A percentile compares a stretch with the other conserved stretches of the same genome.
Conservation (phyloP, 768 basidiomycete genomes). For the Amanita polypyramis region DNA sequence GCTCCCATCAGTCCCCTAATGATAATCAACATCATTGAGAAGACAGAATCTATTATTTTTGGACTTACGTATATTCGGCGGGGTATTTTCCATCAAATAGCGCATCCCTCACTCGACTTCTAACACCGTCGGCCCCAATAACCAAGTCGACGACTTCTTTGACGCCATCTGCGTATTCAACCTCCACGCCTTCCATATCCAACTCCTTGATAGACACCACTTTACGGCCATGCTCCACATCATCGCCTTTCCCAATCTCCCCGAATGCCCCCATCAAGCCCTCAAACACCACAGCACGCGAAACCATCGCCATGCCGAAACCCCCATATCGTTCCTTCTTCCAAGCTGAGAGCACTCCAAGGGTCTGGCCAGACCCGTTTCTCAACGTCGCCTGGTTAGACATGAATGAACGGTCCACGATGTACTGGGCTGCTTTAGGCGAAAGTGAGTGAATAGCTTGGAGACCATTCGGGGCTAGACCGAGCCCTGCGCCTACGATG, state of each 20-base stretch:
- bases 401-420: background rate
- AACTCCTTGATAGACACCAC: conserved; percentile 1
- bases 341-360: background rate
- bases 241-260: background rate
- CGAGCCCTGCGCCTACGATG: conserved; percentile 4
- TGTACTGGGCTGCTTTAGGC: background rate
- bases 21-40: background rate
- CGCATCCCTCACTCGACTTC: conserved; percentile 2
- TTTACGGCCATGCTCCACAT: conserved; percentile 3
- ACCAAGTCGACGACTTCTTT: conserved; percentile 4
- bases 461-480: conserved; percentile 4
- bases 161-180: background rate
- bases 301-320: conserved; percentile 3
- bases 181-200: background rate
- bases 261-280: background rate
- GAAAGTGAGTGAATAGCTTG: conserved; percentile 2
- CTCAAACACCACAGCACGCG: conserved; percentile 6
- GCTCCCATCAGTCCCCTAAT: conserved; percentile 24
- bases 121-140: conserved; percentile 4
- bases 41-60: background rate
- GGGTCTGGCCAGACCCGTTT: background rate
- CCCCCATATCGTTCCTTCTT: background rate
- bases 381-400: background rate
- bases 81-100: conserved; percentile 7
- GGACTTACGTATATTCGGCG: conserved; percentile 14